A percentile compares a stretch with the other conserved stretches of the same genome.
Evolutionary conservation across 139 green algal genomes (phyloP).

Genomic region (Coelastrella sp.): DNA sequence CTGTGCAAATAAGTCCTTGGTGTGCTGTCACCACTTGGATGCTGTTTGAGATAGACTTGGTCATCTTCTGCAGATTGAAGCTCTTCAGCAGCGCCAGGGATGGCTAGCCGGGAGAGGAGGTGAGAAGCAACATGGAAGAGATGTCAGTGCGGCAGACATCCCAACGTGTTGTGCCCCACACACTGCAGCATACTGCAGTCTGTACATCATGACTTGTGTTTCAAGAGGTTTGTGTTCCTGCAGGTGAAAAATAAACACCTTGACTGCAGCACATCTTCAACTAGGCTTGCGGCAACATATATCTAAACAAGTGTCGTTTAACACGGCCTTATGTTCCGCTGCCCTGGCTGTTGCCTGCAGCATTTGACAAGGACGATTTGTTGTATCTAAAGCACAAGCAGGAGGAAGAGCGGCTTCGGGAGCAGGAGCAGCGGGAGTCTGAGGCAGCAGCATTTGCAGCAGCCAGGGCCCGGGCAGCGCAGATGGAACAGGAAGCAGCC

Average conservation of each 20-base stretch:
- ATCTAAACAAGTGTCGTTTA: too few relatives aligned
- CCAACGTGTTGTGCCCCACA: too few relatives aligned
- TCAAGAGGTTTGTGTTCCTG: too few relatives aligned
- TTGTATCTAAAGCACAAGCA: constrained; percentile 25
- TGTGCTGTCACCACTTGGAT: not conserved
- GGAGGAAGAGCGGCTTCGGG: constrained; percentile 8
- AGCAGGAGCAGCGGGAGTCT: constrained; percentile 23
- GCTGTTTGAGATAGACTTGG: too few relatives aligned
- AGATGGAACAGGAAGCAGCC: constrained; percentile 2
- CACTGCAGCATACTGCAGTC: too few relatives aligned
- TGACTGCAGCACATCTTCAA: too few relatives aligned
- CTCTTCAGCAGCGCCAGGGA: constrained; percentile 35
- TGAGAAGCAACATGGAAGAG: not conserved
- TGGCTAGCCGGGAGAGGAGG: constrained; percentile 38
- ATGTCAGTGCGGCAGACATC: not conserved
- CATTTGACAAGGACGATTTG: constrained; percentile 45
- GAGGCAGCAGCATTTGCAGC: constrained; percentile 38
- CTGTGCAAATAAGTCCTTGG: not conserved
- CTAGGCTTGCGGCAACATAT: too few relatives aligned
- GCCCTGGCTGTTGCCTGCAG: constrained; percentile 25
- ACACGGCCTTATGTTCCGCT: not conserved
- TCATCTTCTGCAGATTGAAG: constrained; percentile 34
- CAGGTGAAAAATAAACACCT: too few relatives aligned
- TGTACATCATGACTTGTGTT: too few relatives aligned
- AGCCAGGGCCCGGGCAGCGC: not conserved